Evolutionary conservation across 352 stramenopile species (phyloP).

Genomic region (Pythium insidiosum): DNA sequence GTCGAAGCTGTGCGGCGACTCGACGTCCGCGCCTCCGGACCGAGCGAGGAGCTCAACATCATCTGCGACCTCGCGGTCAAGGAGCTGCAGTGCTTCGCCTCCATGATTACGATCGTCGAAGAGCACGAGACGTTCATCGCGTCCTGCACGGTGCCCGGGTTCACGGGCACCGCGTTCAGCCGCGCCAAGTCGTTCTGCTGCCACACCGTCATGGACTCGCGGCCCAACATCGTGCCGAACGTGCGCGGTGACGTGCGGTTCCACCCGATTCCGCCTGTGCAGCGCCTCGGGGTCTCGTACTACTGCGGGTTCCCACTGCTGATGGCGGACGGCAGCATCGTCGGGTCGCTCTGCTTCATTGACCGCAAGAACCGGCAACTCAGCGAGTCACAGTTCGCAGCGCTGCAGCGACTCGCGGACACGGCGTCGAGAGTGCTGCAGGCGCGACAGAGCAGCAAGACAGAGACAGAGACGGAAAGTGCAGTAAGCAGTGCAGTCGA

Average conservation of each 20-base stretch:
- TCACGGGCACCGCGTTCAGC: conserved; percentile 25
- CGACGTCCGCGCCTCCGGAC: too few relatives aligned
- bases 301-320: conserved; percentile 66
- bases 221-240: conserved; percentile 45
- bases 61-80: conserved; percentile 47
- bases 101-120: conserved; percentile 52
- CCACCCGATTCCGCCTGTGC: conserved; percentile 4
- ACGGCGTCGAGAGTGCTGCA: conserved; percentile 12
- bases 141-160: conserved; percentile 26
- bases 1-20: too few relatives aligned
- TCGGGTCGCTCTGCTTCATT: conserved; percentile 55
- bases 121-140: conserved; percentile 33
- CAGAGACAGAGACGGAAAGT: too few relatives aligned
- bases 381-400: conserved; percentile 44
- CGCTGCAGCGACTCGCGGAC: conserved; percentile 32
- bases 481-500: too few relatives aligned
- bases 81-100: conserved; percentile 44
- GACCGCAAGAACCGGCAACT: conserved; percentile 37
- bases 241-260: conserved; percentile 56
- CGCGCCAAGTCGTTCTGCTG: conserved; percentile 54
- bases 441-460: too few relatives aligned
- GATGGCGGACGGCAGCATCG: conserved; percentile 29
- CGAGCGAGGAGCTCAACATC: conserved; percentile 62
- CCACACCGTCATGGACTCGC: conserved; percentile 44
- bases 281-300: conserved; percentile 34